Conservation (phyloP, 306 rosid species). For the Prinsepia uniflora region DNA sequence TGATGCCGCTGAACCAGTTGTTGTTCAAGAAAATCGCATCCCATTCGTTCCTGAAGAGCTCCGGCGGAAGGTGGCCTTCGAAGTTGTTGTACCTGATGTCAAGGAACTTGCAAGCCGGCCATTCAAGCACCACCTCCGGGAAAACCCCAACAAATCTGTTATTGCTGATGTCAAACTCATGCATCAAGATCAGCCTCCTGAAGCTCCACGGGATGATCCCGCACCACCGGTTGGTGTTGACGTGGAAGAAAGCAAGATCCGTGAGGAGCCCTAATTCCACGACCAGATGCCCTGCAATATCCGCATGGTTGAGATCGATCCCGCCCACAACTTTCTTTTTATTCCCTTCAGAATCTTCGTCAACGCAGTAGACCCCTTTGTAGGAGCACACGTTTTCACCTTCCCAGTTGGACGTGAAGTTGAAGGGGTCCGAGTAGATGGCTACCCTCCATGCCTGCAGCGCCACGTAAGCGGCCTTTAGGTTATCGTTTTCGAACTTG, state of each 20-base stretch:
- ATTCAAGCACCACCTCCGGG: constrained; percentile 39
- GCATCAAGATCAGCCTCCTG: constrained; percentile 36
- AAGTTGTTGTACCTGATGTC: constrained; percentile 67
- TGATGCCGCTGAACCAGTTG: constrained; percentile 29
- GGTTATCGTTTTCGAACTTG: constrained; percentile 33
- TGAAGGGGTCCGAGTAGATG: constrained; percentile 63
- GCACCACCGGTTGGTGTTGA: constrained; percentile 73
- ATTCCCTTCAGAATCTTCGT: no score
- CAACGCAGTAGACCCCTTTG: constrained; percentile 56
- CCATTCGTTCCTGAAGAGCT: constrained; percentile 39
- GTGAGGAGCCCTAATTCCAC: constrained; percentile 53
- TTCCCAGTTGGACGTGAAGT: constrained; percentile 57
- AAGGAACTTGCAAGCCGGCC: constrained; percentile 40
- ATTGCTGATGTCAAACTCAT: constrained; percentile 68
- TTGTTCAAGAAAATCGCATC: constrained; percentile 47
- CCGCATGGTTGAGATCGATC: constrained; percentile 69
- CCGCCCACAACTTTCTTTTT: constrained; percentile 58
- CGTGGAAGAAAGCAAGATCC: constrained; percentile 60
- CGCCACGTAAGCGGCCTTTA: constrained; percentile 58
- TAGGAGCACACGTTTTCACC: constrained; percentile 70
- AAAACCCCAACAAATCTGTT: constrained; percentile 77
- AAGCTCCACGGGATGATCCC: constrained; percentile 62
- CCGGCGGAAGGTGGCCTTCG: constrained; percentile 56
- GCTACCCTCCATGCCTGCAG: constrained; percentile 63
- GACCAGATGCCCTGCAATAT: constrained; percentile 75